Conservation (phyloP, 305 asterid genomes). For the Ilex paraguariensis region DNA sequence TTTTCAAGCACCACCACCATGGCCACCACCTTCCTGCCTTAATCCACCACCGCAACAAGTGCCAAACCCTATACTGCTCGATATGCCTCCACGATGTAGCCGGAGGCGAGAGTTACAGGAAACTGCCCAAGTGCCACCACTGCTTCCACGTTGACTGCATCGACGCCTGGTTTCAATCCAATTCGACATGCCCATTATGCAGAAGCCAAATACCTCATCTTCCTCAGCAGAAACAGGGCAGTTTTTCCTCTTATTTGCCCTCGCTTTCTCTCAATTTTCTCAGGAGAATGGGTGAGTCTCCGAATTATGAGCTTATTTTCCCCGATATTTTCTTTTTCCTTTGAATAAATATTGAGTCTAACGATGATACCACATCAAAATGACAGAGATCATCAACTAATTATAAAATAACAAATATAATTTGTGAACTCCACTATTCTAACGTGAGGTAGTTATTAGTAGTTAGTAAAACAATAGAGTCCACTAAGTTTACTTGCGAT, state of each 20-base stretch:
- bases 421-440: too few species aligned
- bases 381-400: too few species aligned
- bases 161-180: slow-evolving; percentile 32
- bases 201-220: slow-evolving; percentile 15
- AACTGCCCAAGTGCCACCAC: slow-evolving; percentile 39
- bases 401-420: too few species aligned
- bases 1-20: slow-evolving; percentile 11
- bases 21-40: neutral
- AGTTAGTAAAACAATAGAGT: too few species aligned
- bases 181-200: slow-evolving; percentile 49
- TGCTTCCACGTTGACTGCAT: slow-evolving; percentile 40
- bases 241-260: slow-evolving; percentile 11
- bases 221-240: too few species aligned
- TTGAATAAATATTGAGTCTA: too few species aligned
- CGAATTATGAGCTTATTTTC: slow-evolving; percentile 24
- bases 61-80: slow-evolving; percentile 11
- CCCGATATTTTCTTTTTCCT: too few species aligned
- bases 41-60: slow-evolving; percentile 3
- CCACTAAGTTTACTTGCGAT: too few species aligned
- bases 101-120: slow-evolving; percentile 29
- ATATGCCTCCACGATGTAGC: slow-evolving; percentile 37
- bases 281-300: slow-evolving; percentile 28
- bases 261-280: slow-evolving; percentile 18
- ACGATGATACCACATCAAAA: too few species aligned
- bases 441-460: too few species aligned